phyloP scores from a whole-genome alignment of 1,284 basidiomycete species.

The Fomitiporia mediterranea region DNA sequence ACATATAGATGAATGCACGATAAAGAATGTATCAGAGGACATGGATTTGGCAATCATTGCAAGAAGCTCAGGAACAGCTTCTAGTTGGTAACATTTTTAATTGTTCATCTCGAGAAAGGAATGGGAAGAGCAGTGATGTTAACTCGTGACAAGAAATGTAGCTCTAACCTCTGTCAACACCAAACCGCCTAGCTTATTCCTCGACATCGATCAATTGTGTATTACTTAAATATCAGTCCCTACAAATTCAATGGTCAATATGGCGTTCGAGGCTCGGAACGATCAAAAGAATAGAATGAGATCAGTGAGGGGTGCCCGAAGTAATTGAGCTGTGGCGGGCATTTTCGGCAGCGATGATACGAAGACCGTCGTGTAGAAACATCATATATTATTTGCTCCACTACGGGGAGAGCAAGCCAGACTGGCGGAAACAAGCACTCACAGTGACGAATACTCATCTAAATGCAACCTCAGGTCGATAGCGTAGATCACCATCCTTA shows the following conservation, averaged over 20 bases:
- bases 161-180: too few species aligned
- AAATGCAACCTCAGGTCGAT: too few species aligned
- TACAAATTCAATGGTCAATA: not conserved
- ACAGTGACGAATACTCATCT: too few species aligned
- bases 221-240: not conserved
- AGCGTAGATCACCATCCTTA: too few species aligned
- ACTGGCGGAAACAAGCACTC: too few species aligned
- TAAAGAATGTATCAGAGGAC: constrained; percentile 3
- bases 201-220: not conserved
- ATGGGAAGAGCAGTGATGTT: not conserved
- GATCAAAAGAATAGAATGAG: constrained; percentile 7
- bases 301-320: constrained; percentile 78
- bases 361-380: constrained; percentile 84
- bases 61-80: constrained; percentile 75
- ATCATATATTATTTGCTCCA: constrained; percentile 40
- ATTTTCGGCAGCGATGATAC: constrained; percentile 75
- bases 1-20: too few species aligned
- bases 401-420: too few species aligned
- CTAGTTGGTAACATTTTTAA: constrained; percentile 67
- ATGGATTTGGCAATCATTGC: constrained; percentile 47
- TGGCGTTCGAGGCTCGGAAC: not conserved
- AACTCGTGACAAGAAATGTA: not conserved
- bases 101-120: constrained; percentile 32
- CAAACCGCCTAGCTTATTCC: too few species aligned
- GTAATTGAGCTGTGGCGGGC: constrained; percentile 83